Conservation (phyloP, 2,329 filamentous ascomycete genomes). For the Aspergillus sp. region DNA sequence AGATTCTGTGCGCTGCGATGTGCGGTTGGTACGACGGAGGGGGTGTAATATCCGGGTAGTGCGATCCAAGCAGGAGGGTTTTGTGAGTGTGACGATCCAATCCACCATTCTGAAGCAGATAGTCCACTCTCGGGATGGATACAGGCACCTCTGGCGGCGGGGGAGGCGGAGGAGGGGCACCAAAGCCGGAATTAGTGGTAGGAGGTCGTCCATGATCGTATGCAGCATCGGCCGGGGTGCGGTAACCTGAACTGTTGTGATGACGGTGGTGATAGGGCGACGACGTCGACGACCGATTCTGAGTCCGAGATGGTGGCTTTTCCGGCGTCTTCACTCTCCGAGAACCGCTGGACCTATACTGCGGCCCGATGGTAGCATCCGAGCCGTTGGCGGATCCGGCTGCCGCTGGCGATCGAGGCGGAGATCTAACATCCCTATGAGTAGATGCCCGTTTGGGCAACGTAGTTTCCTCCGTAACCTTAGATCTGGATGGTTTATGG, state of each 20-base stretch:
- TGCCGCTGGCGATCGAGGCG: conserved; percentile 30
- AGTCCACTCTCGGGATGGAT: conserved; percentile 78
- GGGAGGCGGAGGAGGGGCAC: conserved; percentile 62
- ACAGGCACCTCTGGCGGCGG: conserved; percentile 61
- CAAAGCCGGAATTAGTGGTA: conserved; percentile 23
- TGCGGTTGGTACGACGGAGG: conserved; percentile 57
- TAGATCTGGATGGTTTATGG: conserved; percentile 30
- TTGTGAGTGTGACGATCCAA: conserved; percentile 65
- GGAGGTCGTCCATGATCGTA: conserved; percentile 28
- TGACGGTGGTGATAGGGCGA: conserved; percentile 8
- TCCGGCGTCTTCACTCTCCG: conserved; percentile 23
- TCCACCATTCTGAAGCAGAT: conserved; percentile 83
- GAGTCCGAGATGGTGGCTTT: conserved; percentile 30
- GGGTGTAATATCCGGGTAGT: conserved; percentile 51
- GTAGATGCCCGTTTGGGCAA: conserved; percentile 26
- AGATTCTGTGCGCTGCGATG: conserved; percentile 64
- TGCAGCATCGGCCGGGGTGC: conserved; percentile 31
- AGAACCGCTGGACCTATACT: conserved; percentile 29
- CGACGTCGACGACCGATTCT: conserved; percentile 26
- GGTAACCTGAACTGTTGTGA: conserved; percentile 9
- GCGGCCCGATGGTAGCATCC: conserved; percentile 41
- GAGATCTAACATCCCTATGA: conserved; percentile 23
- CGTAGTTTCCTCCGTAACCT: conserved; percentile 24
- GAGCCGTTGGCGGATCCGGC: conserved; percentile 36
- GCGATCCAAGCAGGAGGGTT: conserved; percentile 53